phyloP scores from a whole-genome alignment of 176 grass and related monocot genomes.

The Chloris gayana region DNA sequence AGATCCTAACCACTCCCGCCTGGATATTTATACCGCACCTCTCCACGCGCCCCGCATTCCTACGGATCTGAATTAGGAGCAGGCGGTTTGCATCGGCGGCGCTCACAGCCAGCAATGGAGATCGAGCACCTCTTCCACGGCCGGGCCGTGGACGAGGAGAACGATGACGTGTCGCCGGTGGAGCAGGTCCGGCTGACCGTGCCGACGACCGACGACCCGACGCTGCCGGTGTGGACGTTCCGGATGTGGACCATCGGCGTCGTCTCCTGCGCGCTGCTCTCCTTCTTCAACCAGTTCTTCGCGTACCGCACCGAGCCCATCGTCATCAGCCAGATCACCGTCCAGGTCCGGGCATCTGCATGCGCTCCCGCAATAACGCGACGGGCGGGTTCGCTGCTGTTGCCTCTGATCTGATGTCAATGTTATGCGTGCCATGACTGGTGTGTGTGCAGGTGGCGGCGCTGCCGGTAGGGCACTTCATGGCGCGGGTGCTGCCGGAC shows the following conservation, averaged over 20 bases:
- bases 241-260: slow-evolving; percentile 76
- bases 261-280: slow-evolving; percentile 59
- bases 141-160: background rate
- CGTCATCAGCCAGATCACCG: slow-evolving; percentile 52
- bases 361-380: background rate
- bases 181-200: slow-evolving; percentile 80
- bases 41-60: background rate
- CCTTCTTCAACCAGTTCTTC: slow-evolving; percentile 17
- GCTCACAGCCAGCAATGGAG: slow-evolving; percentile 10
- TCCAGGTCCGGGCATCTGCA: slow-evolving; percentile 46
- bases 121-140: slow-evolving; percentile 27
- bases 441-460: slow-evolving; percentile 48
- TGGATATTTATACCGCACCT: slow-evolving; percentile 11
- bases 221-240: slow-evolving; percentile 76
- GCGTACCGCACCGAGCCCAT: background rate
- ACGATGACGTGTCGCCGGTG: slow-evolving; percentile 57
- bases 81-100: background rate
- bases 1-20: background rate
- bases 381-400: no score
- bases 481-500: slow-evolving; percentile 50
- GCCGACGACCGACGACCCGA: slow-evolving; percentile 60
- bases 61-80: background rate
- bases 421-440: no score
- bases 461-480: slow-evolving; percentile 61
- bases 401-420: no score